A percentile compares a stretch with the other conserved stretches of the same genome.
These are phyloP conservation scores for Apophysomyces variabilis DNA, from an alignment of 371 early-diverging fungal species.

Conservation along the genomic window DNA sequence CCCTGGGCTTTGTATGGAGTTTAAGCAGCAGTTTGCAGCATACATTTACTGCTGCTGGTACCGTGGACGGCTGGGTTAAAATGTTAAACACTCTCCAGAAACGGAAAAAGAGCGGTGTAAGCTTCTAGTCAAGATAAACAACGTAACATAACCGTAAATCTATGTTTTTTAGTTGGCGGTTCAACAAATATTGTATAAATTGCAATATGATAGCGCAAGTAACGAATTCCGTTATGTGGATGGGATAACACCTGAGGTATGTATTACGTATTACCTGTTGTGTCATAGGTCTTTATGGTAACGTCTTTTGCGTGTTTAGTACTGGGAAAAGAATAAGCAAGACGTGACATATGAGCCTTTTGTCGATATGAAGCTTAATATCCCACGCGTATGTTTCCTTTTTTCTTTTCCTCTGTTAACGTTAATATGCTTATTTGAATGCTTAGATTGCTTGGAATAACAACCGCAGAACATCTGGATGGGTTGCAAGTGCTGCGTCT, in stretches of 20 bases:
- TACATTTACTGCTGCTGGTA: constrained; percentile 11
- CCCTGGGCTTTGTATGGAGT: background rate
- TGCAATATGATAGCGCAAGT: constrained; percentile 20
- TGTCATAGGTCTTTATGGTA: too few species aligned
- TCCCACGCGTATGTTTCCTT: background rate
- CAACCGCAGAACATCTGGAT: constrained; percentile 13
- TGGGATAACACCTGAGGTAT: constrained; percentile 22
- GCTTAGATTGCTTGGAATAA: constrained; percentile 24
- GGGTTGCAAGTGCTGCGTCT: constrained; percentile 24
- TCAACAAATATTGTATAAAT: constrained; percentile 23
- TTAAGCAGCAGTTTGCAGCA: constrained; percentile 20
- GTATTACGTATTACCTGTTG: background rate
- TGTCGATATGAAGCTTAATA: background rate
- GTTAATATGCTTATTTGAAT: background rate
- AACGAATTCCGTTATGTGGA: constrained; percentile 20
- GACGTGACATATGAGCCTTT: background rate
- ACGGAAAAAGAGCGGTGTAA: constrained; percentile 12
- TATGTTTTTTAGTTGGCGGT: background rate
- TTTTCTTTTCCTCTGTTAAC: too few species aligned
- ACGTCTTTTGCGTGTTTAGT: background rate
- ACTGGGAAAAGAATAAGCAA: background rate
- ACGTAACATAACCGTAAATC: background rate
- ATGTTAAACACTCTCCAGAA: constrained; percentile 18
- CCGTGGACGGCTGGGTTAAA: constrained; percentile 25
- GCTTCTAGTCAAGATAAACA: background rate